Conservation (phyloP, 2,329 filamentous ascomycete species). For the Plectosphaerella cucumerina region DNA sequence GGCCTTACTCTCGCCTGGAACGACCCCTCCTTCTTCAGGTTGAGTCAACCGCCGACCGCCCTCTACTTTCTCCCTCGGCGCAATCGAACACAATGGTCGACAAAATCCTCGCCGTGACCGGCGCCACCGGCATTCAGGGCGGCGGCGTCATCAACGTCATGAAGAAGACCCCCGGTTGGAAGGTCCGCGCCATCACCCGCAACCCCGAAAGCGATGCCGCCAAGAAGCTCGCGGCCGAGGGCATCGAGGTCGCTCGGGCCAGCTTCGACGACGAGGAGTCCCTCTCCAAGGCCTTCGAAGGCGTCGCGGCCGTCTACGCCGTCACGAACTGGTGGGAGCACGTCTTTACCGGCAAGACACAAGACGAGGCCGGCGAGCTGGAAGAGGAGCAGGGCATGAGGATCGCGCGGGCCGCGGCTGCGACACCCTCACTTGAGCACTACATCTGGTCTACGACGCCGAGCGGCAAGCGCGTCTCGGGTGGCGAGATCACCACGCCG, state of each 20-base stretch:
- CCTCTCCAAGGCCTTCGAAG: conserved; percentile 32
- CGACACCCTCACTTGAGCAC: conserved; percentile 31
- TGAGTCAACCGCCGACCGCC: no score
- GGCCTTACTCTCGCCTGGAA: no score
- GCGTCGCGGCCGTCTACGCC: conserved; percentile 1
- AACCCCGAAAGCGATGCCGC: conserved; percentile 20
- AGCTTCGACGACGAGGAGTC: conserved; percentile 35
- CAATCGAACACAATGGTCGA: not conserved
- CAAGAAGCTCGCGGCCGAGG: conserved; percentile 17
- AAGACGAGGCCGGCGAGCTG: conserved; percentile 8
- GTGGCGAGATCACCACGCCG: conserved; percentile 27
- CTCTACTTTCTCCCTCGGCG: not conserved
- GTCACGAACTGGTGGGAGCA: conserved; percentile 3
- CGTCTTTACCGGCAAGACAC: conserved; percentile 1
- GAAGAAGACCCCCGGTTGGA: conserved; percentile 19
- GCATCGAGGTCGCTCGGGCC: conserved; percentile 24
- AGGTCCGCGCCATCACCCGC: conserved; percentile 23
- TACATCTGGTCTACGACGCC: conserved; percentile 43
- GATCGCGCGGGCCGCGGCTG: conserved; percentile 33
- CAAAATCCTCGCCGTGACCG: conserved; percentile 25
- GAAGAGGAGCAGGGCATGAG: conserved; percentile 36
- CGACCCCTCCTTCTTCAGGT: no score
- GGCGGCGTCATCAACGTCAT: conserved; percentile 23
- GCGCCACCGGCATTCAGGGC: conserved; percentile 24
- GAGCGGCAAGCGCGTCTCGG: conserved; percentile 21